These are phyloP conservation scores for Mollisia scopiformis DNA, from an alignment of 2,329 filamentous ascomycete species.

Conservation along the genomic window DNA sequence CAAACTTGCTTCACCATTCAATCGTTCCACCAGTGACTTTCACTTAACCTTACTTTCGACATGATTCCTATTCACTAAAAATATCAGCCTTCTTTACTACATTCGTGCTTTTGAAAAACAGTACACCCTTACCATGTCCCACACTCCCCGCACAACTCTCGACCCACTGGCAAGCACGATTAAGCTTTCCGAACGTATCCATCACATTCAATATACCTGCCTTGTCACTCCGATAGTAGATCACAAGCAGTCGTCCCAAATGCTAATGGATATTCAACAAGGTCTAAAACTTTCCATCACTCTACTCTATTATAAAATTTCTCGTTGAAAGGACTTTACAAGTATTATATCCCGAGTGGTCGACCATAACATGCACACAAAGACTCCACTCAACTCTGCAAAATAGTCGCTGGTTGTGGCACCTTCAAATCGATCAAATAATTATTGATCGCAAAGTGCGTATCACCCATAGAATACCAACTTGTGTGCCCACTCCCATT, in stretches of 20 bases:
- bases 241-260: background rate
- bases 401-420: conserved; percentile 31
- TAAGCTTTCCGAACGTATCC: too few relatives aligned
- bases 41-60: too few relatives aligned
- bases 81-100: too few relatives aligned
- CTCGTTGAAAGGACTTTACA: background rate
- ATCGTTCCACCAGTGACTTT: too few relatives aligned
- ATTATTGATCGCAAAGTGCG: conserved; percentile 35
- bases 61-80: too few relatives aligned
- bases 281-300: background rate
- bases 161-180: too few relatives aligned
- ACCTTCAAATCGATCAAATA: conserved; percentile 41
- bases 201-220: too few relatives aligned
- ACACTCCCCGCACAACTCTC: too few relatives aligned
- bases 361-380: background rate
- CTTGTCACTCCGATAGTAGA: too few relatives aligned
- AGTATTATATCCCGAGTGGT: background rate
- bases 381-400: background rate
- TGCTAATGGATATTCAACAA: background rate
- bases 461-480: conserved; percentile 37
- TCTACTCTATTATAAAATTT: background rate
- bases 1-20: too few relatives aligned
- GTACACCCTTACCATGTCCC: too few relatives aligned
- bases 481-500: conserved; percentile 45
- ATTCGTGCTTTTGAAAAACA: too few relatives aligned